Conservation (phyloP, 352 stramenopile species). For the Phytophthora gonapodyides region DNA sequence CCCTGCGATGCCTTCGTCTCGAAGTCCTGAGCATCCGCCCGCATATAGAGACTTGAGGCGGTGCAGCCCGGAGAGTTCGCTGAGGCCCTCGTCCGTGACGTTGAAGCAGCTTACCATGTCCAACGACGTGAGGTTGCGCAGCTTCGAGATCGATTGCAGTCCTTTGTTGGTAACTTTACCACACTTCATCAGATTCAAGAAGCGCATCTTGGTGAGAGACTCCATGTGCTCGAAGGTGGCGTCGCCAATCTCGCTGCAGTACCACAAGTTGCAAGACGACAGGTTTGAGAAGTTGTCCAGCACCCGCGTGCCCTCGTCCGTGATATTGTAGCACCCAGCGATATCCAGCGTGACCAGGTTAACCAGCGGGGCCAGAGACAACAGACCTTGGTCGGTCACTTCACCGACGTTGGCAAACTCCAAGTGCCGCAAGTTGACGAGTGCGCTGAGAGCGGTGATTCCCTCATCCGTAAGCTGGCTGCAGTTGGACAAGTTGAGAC, state of each 20-base stretch:
- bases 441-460: slow-evolving; percentile 47
- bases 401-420: slow-evolving; percentile 82
- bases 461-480: slow-evolving; percentile 70
- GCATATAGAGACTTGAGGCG: slow-evolving; percentile 69
- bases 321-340: slow-evolving; percentile 83
- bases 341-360: slow-evolving; percentile 71
- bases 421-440: slow-evolving; percentile 69
- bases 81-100: slow-evolving; percentile 60
- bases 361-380: slow-evolving; percentile 51
- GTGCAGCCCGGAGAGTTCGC: slow-evolving; percentile 39
- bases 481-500: slow-evolving; percentile 81
- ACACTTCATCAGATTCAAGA: slow-evolving; percentile 86
- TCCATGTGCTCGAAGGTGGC: slow-evolving; percentile 63
- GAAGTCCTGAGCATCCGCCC: slow-evolving; percentile 59
- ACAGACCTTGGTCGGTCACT: slow-evolving; percentile 64
- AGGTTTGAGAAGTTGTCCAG: slow-evolving; percentile 58
- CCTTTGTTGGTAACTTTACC: slow-evolving; percentile 67
- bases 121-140: slow-evolving; percentile 64
- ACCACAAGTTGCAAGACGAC: slow-evolving; percentile 79
- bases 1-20: slow-evolving; percentile 59
- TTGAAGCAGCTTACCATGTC: slow-evolving; percentile 83
- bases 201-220: slow-evolving; percentile 57
- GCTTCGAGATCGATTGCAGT: slow-evolving; percentile 50
- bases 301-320: slow-evolving; percentile 64
- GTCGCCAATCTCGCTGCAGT: slow-evolving; percentile 81